Conservation (phyloP, 257 asterid species). For the Rubia yunnanensis region DNA sequence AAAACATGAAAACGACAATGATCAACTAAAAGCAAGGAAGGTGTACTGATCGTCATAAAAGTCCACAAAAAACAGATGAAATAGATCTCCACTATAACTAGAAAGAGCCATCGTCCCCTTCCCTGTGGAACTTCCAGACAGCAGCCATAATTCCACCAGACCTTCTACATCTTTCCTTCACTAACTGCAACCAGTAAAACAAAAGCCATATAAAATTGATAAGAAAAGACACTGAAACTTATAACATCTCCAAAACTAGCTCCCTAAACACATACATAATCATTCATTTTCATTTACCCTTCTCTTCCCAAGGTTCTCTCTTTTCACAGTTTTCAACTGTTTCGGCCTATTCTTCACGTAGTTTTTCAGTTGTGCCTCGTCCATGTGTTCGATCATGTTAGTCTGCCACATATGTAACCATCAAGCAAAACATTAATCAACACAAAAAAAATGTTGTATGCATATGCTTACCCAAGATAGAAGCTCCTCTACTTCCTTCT, state of each 20-base stretch:
- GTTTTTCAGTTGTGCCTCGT: background rate
- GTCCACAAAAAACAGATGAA: background rate
- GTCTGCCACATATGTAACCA: background rate
- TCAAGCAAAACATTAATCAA: background rate
- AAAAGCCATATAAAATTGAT: background rate
- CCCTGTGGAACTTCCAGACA: background rate
- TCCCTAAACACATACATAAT: background rate
- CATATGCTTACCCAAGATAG: conserved; percentile 5
- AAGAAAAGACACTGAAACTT: background rate
- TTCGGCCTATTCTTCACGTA: background rate
- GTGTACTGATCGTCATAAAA: background rate
- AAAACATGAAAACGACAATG: background rate
- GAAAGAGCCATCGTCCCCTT: background rate
- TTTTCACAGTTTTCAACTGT: background rate
- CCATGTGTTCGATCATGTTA: background rate
- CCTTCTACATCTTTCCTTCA: background rate
- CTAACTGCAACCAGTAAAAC: background rate
- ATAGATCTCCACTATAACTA: background rate
- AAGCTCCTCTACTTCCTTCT: conserved; percentile 18
- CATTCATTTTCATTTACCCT: background rate
- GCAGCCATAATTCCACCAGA: background rate
- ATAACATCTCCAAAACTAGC: background rate
- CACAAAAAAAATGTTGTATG: background rate
- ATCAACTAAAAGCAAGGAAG: background rate
- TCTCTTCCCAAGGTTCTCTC: background rate